Evolutionary conservation across 108 stramenopile genomes (phyloP), one percentile per base, ranked within the genome.

Genomic region (Pseudonitzschia multiseries): DNA sequence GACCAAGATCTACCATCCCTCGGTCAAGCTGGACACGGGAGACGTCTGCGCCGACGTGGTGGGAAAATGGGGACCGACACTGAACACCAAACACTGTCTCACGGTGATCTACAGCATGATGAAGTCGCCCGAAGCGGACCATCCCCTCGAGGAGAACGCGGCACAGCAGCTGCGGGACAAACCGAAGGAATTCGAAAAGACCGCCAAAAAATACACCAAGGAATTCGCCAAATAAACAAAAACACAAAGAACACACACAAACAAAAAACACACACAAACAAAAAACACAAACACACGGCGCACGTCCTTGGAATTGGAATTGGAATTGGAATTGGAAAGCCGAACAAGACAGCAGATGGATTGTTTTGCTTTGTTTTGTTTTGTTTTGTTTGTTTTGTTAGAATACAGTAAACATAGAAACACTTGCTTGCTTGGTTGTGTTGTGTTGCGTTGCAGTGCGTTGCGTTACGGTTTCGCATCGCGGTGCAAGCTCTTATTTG

Each of bases 1-100:
- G 29, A 96, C 96, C 54, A 89, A 90, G 68, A 78, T 93, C 15
- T 94, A 94, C 72, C 96, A 96, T 83, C 93, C 93, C 29, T 87
- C 85, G 63, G 83, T 96, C 27, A 82, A 89, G 68, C 73, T 74
- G 21, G 88, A 93, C 65, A 72, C 86, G n/a, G 93, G 93, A 29
- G 90, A 93, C 68, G 81, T 95, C 48, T 95, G 93, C 76, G 80
- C 81, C 24, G 91, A 89, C 63, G 79, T 93, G 51, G 61, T 95
- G 29, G 87, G 86, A 33, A 66, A 80, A n/a, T 95, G 93, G 93
- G 80, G 84, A 27, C 87, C 87, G 0, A 89, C 87, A 3, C 65
- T 89, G 26, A 84, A 86, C 71, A 79, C 79, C 14, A 63, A 84
- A 33, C 84, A 86, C 50, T 79, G 77, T 40, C 41, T 86, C 26